These are phyloP conservation scores for Termitomyces sp. DNA, from an alignment of 768 basidiomycete species.

Conservation along the genomic window DNA sequence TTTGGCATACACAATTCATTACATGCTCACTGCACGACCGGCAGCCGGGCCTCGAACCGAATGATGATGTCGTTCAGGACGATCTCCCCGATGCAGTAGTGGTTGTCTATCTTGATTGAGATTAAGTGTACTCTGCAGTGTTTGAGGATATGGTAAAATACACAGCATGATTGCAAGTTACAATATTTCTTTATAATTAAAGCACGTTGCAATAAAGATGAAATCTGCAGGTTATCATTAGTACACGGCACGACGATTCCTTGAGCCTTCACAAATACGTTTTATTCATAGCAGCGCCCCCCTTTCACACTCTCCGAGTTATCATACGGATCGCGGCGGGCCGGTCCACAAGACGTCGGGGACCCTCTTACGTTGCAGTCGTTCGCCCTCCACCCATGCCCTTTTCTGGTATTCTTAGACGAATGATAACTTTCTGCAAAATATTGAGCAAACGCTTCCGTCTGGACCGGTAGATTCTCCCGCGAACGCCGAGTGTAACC, in stretches of 20 bases:
- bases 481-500: slow-evolving; percentile 5
- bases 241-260: neutral
- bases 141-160: neutral
- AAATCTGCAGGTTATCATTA: neutral
- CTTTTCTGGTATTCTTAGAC: neutral
- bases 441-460: slow-evolving; percentile 8
- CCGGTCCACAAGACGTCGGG: neutral
- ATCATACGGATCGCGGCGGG: neutral
- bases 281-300: neutral
- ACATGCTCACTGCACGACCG: neutral
- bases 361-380: neutral
- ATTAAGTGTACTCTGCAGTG: too few species aligned
- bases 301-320: neutral
- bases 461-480: slow-evolving; percentile 9
- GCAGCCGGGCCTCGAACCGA: neutral
- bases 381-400: neutral
- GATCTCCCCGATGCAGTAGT: neutral
- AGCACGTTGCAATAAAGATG: neutral
- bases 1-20: neutral
- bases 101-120: too few species aligned
- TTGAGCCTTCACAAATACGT: neutral
- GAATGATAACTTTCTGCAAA: slow-evolving; percentile 1
- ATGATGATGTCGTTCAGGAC: neutral
- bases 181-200: neutral
- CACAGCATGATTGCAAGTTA: neutral